Base-by-base conservation (phyloP, 768 basidiomycete genomes). In the Boletus barrowsii region DNA sequence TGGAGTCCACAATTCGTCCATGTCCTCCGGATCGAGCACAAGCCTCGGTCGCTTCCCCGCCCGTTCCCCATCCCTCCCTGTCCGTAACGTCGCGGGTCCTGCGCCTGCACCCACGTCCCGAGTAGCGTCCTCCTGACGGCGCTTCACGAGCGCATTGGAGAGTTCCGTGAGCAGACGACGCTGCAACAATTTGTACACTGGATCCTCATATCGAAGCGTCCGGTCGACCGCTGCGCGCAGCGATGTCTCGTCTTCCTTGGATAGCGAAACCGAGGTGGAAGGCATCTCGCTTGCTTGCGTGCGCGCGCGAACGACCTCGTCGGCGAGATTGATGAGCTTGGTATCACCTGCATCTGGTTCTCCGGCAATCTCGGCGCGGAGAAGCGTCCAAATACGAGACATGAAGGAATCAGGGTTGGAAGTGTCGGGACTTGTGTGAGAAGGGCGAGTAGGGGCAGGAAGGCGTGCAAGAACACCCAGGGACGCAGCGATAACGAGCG, bases 271-370 rank as follows among this genome's bases (percentile, higher is more conserved):
- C 13, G 51, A 5, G 13, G 41, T 17, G 15, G 53, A 40, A 14
- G 29, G 4, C 3, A 60, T 24, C 41, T 44, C 37, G 14, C 42
- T 46, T 29, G 60, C 55, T 18, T 70, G 64, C 29, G 71, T 69
- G 30, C 77, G 77, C 6, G 81, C 81, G 22, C 79, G 82, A 30
- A 89, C 66, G 42, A 90, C 82, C 64, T 90, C 88, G 62, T 90
- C 88, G 1, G 84, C 86, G 24, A 90, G 79, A 64, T 90, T 83
- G 43, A 83, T 65, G 36, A 89, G 66, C 61, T 84, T 87, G 17
- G 83, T 84, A 18, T 70, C 67, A 14, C 67, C 62, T 18, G 68
- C 57, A n/a, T 56, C 68, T 1, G 69, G 62, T 37, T 69, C 62
- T 52, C 61, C 54, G 2, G 76, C 69, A 42, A 88, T 78, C 59